Evolutionary conservation across 139 green algal species (phyloP).

Genomic region (Spirogloea muscicola): DNA sequence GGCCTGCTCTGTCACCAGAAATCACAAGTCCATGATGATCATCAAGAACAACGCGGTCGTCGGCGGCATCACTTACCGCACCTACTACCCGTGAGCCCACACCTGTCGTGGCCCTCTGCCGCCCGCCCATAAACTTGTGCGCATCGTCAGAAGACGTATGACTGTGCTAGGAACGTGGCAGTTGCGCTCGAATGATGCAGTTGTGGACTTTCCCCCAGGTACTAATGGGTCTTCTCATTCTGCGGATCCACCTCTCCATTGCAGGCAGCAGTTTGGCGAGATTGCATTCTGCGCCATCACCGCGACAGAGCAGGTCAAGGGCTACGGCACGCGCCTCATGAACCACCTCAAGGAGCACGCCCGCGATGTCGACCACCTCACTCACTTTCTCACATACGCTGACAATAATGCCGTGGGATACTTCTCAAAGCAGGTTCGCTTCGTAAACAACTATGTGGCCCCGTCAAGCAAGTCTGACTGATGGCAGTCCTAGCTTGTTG

Average conservation of each 20-base stretch:
- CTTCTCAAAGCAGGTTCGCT: conserved; percentile 86
- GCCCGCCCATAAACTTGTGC: neutral
- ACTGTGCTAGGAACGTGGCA: no score
- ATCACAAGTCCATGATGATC: conserved; percentile 53
- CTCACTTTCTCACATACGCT: conserved; percentile 95
- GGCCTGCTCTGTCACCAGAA: no score
- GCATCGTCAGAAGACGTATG: no score
- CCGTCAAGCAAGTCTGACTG: no score
- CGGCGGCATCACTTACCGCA: conserved; percentile 88
- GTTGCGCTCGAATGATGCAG: no score
- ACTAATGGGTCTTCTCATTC: no score
- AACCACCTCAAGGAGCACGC: conserved; percentile 82
- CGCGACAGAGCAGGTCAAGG: conserved; percentile 77
- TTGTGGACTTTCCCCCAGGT: no score
- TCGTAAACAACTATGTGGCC: no score
- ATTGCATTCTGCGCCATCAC: conserved; percentile 98
- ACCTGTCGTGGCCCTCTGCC: neutral
- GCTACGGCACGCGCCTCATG: conserved; percentile 95
- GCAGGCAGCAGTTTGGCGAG: conserved; percentile 76
- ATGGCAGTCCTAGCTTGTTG: no score
- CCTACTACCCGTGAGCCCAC: conserved; percentile 23
- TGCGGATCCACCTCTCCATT: no score
- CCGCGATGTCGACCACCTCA: conserved; percentile 66
- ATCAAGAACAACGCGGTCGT: conserved; percentile 64
- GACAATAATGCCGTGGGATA: conserved; percentile 99